Evolutionary conservation across 768 basidiomycete genomes (phyloP), one percentile per base, ranked within the genome.

Genomic region (Kondoa malvinella): DNA sequence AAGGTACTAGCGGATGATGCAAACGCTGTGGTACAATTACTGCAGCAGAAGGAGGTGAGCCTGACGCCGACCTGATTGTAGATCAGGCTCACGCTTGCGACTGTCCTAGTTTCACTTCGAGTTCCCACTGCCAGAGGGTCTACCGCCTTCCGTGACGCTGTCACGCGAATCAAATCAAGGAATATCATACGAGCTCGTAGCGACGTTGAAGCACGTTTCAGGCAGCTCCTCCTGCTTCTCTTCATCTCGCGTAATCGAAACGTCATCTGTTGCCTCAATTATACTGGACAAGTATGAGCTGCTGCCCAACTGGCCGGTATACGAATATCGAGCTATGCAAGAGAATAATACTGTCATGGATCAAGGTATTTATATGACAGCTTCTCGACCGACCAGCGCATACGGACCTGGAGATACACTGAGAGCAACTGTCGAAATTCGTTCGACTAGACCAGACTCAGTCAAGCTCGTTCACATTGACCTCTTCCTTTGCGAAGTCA

Each of bases 211-310:
- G 58, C 30, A 59, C 58, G 30, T 59, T 25, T 14, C 4, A 31
- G 27, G 30, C 58, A 59, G 58, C 27, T 25, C 29, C 8, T 27
- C 27, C 12, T 63, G 61, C 61, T 63, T 63, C 12, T 63, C 61
- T 32, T 3, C 29, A 17, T n/a, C 61, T 3, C n/a, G 31, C n/a
- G 29, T 31, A 17, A 63, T 29, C 16, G 30, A 27, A 8, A 33
- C 30, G 17, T 3, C 30, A 12, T 12, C n/a, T 4, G 31, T 21
- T 27, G 12, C 27, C 8, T 2, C 32, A 16, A 8, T 63, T 63
- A 8, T 15, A 27, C 8, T 63, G 26, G 61, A 63, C 32, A 63
- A 63, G 32, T 63, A 63, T 33, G 61, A 63, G 61, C 32, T 63
- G 30, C 30, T 63, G 32, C 30, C 61, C 17, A 31, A 16, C 12